A percentile compares a stretch with the other conserved stretches of the same genome.
phyloP scores from a whole-genome alignment of 306 rosid species.

The Sesbania bispinosa region DNA sequence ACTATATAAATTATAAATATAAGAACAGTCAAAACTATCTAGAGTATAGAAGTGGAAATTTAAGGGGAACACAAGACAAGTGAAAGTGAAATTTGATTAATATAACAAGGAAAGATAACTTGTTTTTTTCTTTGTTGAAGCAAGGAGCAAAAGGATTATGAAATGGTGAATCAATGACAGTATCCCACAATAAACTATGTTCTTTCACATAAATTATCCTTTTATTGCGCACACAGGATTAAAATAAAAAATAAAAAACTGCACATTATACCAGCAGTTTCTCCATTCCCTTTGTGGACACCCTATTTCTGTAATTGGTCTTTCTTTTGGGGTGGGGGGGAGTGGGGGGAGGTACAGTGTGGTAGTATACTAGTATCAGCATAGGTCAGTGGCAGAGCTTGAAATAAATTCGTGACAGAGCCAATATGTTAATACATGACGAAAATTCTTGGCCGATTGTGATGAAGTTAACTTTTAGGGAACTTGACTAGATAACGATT shows the following conservation, averaged over 20 bases:
- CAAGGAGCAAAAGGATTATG: neutral
- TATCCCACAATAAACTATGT: neutral
- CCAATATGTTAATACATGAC: neutral
- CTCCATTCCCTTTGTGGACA: neutral
- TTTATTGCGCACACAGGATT: neutral
- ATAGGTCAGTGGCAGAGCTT: neutral
- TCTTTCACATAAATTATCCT: conserved; percentile 2
- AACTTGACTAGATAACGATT: neutral
- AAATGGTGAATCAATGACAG: neutral
- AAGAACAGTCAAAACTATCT: neutral
- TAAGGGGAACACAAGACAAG: neutral
- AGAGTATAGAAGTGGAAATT: neutral
- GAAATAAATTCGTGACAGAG: neutral
- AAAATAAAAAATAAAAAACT: neutral
- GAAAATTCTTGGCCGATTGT: neutral
- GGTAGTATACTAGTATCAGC: neutral
- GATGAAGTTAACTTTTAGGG: neutral
- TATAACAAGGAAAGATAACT: neutral
- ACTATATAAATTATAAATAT: neutral
- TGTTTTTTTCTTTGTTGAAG: neutral
- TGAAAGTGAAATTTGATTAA: neutral
- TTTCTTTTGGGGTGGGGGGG: neutral
- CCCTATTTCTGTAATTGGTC: neutral
- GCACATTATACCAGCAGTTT: neutral
- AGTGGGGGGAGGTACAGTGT: neutral